These are phyloP conservation scores for Phytophthora multivora DNA, from an alignment of 352 stramenopile species.

Conservation along the genomic window DNA sequence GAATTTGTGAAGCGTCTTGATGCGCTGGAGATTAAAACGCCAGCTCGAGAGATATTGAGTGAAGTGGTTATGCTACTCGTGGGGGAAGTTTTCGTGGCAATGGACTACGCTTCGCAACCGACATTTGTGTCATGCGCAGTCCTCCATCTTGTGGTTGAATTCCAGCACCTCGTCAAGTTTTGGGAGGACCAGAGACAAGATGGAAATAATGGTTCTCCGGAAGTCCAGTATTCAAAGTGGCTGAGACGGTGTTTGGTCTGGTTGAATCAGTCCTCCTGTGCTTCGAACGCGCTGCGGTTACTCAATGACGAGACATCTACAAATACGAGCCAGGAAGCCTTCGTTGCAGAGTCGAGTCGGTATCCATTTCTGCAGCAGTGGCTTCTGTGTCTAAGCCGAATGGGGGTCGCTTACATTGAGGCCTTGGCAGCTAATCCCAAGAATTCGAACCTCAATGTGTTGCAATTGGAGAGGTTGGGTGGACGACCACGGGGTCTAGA, in stretches of 20 bases:
- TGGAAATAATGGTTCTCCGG: background rate
- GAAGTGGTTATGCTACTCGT: constrained; percentile 27
- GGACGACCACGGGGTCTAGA: background rate
- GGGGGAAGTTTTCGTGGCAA: constrained; percentile 12
- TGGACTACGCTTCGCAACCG: constrained; percentile 32
- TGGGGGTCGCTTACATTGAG: constrained; percentile 30
- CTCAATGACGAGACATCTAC: constrained; percentile 20
- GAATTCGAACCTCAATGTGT: background rate
- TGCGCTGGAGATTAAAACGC: background rate
- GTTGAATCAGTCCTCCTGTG: constrained; percentile 32
- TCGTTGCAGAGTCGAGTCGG: constrained; percentile 36
- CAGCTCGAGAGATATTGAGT: constrained; percentile 9
- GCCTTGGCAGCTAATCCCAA: background rate
- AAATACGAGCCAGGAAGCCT: constrained; percentile 31
- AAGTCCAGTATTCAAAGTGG: constrained; percentile 27
- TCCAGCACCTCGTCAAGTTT: constrained; percentile 23
- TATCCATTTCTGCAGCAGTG: constrained; percentile 73
- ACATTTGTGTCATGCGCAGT: constrained; percentile 55
- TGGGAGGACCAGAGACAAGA: constrained; percentile 7
- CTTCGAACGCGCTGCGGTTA: constrained; percentile 30
- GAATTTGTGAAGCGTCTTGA: constrained; percentile 30
- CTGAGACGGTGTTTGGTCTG: constrained; percentile 25
- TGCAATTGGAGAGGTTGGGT: background rate
- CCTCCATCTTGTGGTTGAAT: constrained; percentile 39
- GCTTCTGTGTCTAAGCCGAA: constrained; percentile 40